Evolutionary conservation across 2,329 filamentous ascomycete species (phyloP), one percentile per base, ranked within the genome.

Genomic region (Cladosporium oxysporum): DNA sequence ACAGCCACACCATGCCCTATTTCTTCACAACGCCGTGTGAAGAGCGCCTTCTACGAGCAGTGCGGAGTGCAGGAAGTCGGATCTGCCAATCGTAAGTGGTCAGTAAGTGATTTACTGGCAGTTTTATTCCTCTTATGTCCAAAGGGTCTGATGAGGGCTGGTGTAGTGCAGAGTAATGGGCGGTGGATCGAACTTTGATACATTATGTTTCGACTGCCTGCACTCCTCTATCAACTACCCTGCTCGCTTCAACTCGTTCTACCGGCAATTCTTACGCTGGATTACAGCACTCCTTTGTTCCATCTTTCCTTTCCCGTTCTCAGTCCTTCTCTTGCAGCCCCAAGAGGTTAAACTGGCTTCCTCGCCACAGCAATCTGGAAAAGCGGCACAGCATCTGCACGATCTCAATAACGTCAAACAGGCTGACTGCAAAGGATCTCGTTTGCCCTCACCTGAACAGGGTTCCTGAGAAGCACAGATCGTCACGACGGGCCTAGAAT

Each of bases 181-280:
- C 16, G 28, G 52, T 55, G 18, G 52, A 55, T 55, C 52, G 52
- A 33, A 55, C 29, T 8, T 55, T 55, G 52, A 55, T 55, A 55
- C 28, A 31, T 55, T 31, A 55, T 55, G 52, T 55, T 55, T 55
- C 52, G 52, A 55, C 29, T 55, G 52, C 26, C 52, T 29, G 52
- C 52, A 29, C 29, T 55, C 18, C 28, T 29, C n/a, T 33, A 29
- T 55, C 52, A 31, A 21, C 18, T n/a, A 33, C 18, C 52, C 52
- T 55, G 52, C 52, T 33, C n/a, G 28, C 33, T 33, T 55, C 28
- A 3, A 55, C 11, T 10, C 26, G 5, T 31, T 29, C 12, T 55
- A 31, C 18, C 29, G 18, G 28, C 28, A 21, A n/a, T 18, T 6
- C 7, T 8, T 3, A 55, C 52, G 52, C 52, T 33, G 14, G 23